A percentile compares a stretch with the other conserved stretches of the same genome.
Evolutionary conservation across 805 yeast genomes (phyloP).

Genomic region (Myxozyma kluyveri): DNA sequence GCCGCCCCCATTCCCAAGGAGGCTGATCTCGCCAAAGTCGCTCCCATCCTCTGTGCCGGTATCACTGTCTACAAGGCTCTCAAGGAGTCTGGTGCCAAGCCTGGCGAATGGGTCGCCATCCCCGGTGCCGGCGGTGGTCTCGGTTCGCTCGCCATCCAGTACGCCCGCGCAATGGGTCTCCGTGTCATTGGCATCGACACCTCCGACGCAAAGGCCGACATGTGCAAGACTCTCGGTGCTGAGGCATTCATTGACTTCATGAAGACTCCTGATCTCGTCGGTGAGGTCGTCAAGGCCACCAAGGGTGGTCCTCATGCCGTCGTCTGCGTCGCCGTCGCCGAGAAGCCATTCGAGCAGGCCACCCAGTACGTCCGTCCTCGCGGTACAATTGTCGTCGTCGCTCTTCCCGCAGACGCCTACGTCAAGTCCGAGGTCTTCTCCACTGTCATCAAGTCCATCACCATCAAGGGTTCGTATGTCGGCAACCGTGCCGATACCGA

Average conservation of each 20-base stretch:
- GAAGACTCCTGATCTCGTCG: constrained; percentile 53
- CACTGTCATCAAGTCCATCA: constrained; percentile 69
- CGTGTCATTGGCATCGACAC: constrained; percentile 71
- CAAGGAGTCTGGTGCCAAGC: constrained; percentile 66
- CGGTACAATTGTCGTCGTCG: constrained; percentile 71
- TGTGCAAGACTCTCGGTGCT: constrained; percentile 61
- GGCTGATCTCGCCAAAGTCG: constrained; percentile 68
- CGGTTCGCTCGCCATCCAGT: constrained; percentile 71
- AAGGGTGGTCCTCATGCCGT: constrained; percentile 76
- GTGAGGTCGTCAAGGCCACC: constrained; percentile 56
- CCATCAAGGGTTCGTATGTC: constrained; percentile 78
- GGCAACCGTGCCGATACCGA: constrained; percentile 86
- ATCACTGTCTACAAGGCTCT: constrained; percentile 88
- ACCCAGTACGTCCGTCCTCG: constrained; percentile 58
- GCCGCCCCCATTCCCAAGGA: constrained; percentile 77
- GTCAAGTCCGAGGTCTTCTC: constrained; percentile 66
- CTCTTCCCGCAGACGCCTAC: constrained; percentile 78
- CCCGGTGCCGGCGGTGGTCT: constrained; percentile 82
- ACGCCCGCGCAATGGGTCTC: constrained; percentile 74
- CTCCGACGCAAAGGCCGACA: constrained; percentile 59
- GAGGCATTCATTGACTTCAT: constrained; percentile 62
- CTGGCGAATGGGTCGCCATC: constrained; percentile 75
- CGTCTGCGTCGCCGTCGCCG: constrained; percentile 72
- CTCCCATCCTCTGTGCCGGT: constrained; percentile 90
- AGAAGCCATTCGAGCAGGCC: constrained; percentile 61